Evolutionary conservation across 441 rosid genomes (phyloP), one percentile per base, ranked within the genome.

Genomic region (Isatis lusitanica): DNA sequence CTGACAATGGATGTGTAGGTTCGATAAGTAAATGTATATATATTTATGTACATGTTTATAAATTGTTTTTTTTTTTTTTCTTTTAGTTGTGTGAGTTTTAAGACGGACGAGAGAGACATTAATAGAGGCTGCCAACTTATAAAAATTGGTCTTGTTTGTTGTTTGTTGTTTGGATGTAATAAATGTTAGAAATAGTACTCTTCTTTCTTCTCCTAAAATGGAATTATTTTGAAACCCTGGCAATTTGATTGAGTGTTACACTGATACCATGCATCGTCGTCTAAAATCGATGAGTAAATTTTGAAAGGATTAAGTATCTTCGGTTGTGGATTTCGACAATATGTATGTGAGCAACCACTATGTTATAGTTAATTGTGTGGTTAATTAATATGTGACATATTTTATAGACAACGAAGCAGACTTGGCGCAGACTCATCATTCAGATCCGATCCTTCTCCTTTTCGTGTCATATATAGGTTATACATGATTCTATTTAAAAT

Each of bases 161-260:
- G 39, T 63, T 70, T 76, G 75, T 63, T 76, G 79, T 56, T 70
- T 76, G 71, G 79, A 70, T 76, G 71, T 70, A 63, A 70, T 76
- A 47, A 76, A 76, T 76, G 71, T 63, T 53, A 56, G 2, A 17
- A 36, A 12, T 47, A 1, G 66, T 74, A 74, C 77, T 57, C 4
- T 26, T 57, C 61, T n/a, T 13, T 74, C 0, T 36, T 65, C 67
- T 66, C 72, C 53, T 74, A 47, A 39, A 46, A 38, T 38, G 71
- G 53, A 55, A 3, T 68, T 21, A 9, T 39, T 9, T 62, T 62
- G 4, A n/a, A 75, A 18, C 57, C 47, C 2, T 75, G 38, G 31
- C 4, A 26, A 51, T 42, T 68, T 43, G 24, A 31, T 33, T 42
- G 38, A n/a, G 31, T 66, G 63, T 28, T 11, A 26, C 7, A 43